Conservation (phyloP, 2,329 filamentous ascomycete genomes). For the Alternaria triticimaculans region DNA sequence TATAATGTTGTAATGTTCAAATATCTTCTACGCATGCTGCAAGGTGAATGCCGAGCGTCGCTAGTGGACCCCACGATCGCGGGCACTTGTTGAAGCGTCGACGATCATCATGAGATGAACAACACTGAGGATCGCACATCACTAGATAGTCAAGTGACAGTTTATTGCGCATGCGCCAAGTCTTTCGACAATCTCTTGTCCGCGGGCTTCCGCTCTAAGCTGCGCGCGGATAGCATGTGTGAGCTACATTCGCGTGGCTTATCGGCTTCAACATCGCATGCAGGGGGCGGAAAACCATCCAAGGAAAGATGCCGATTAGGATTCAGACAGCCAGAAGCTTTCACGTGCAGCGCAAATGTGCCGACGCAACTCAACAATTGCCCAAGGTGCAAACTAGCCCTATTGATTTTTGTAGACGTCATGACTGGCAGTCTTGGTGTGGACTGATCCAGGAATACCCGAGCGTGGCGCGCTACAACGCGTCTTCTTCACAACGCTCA, state of each 20-base stretch:
- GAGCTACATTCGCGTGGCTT: not conserved
- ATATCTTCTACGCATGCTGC: not conserved
- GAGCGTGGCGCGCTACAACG: slow-evolving; percentile 19
- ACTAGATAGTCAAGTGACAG: not conserved
- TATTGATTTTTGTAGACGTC: slow-evolving; percentile 21
- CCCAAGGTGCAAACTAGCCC: slow-evolving; percentile 2
- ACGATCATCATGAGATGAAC: not conserved
- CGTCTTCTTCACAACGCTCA: slow-evolving; percentile 4
- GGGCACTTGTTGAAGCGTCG: not conserved
- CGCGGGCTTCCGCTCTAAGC: not conserved
- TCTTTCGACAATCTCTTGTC: not conserved
- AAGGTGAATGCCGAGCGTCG: slow-evolving; percentile 3
- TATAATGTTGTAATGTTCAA: not conserved
- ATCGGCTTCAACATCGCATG: not conserved
- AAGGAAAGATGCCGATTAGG: not conserved
- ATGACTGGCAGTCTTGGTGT: slow-evolving; percentile 16
- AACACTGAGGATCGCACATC: not conserved
- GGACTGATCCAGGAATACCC: slow-evolving; percentile 8
- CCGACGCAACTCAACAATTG: not conserved
- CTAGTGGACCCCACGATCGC: not conserved
- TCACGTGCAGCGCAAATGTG: slow-evolving; percentile 1
- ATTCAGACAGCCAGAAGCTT: slow-evolving; percentile 1
- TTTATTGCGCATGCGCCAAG: not conserved
- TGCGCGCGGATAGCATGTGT: not conserved
- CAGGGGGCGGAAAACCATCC: not conserved